Base-by-base conservation (phyloP, 139 green algal genomes). In the Asterochloris erici region DNA sequence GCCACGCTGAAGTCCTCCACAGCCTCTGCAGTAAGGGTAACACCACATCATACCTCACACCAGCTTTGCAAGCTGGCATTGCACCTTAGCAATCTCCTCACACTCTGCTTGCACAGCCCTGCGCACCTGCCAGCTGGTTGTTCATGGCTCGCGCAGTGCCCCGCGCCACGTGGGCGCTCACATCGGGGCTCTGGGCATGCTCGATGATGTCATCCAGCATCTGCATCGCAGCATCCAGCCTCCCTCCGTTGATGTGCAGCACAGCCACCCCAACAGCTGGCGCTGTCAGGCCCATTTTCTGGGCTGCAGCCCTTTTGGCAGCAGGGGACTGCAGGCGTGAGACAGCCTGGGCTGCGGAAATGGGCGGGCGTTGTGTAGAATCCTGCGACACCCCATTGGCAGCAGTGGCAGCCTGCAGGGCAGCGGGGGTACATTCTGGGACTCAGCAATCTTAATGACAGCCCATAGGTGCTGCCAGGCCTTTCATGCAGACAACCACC, bases 121-220 rank as follows among this genome's bases (percentile, higher is more conserved):
- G 9, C 15, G 11, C 62, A 94, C 90, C 89, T 71, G 86, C 82
- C 12, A 97, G 87, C 21, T 94, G 85, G 12, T 89, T 82, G 16
- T 69, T 54, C 85, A 98, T 85, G 21, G 94, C 94, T 16, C 89
- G 80, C 0, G 93, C 94, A 0, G 94, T 98, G 77, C 94, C 94
- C 0, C 94, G 87, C 0, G 94, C 92, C 10, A 96, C 90, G 12
- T 87, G 84, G 1, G 87, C 92, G 0, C 87, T 87, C 29, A 95
- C 16, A 15, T 87, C 77, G 17, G 83, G 69, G 28, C 73, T 75
- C 0, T 85, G 84, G 62, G 89, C 82, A 23, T 24, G 47, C 6
- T 60, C 38, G 27, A 96, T 83, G 47, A 96, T 87, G n/a, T 80
- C 38, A 68, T 95, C 87, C 77, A 98, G 87, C 69, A 96, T 74